Percentiles rank a stretch among this genome's conserved stretches.
These are phyloP conservation scores for Chlamydomonas eustigma DNA, from an alignment of 139 green algal genomes.

Conservation along the genomic window DNA sequence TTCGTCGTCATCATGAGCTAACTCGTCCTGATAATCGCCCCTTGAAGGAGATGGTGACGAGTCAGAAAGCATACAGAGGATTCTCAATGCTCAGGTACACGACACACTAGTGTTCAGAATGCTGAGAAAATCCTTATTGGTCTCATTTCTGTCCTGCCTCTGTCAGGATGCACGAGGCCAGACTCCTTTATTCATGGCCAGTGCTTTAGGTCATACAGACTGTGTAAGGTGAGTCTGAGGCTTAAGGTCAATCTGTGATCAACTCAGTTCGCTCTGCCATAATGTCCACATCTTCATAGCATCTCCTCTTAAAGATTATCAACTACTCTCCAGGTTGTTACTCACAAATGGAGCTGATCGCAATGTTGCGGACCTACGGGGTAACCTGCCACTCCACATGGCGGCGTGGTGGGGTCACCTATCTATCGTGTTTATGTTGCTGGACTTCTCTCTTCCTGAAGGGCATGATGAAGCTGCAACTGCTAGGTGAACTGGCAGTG, in stretches of 20 bases:
- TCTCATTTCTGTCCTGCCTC: not conserved
- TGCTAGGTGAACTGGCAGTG: not conserved
- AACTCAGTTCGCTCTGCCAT: not conserved
- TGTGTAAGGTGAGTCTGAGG: conserved; percentile 6
- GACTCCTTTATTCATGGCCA: conserved; percentile 16
- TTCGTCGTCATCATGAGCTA: not conserved
- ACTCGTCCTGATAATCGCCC: too few relatives aligned
- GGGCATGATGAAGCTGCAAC: not conserved
- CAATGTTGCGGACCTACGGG: conserved; percentile 2
- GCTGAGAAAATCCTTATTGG: not conserved
- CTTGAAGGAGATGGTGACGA: not conserved
- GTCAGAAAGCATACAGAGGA: not conserved
- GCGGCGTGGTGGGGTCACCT: conserved; percentile 21
- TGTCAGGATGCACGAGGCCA: conserved; percentile 5
- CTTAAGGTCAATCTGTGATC: not conserved
- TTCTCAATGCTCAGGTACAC: not conserved
- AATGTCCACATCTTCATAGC: too few relatives aligned
- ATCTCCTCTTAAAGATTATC: too few relatives aligned
- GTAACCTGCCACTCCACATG: conserved; percentile 27
- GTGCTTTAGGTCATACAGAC: conserved; percentile 17
- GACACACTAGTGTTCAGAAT: not conserved
- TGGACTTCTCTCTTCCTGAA: conserved; percentile 1
- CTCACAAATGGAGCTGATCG: conserved; percentile 22
- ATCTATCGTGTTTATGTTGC: conserved; percentile 31
- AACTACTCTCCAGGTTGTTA: conserved; percentile 24